Base-by-base conservation (phyloP, 192 early-diverging fungal species). In the Entomortierella beljakovae region DNA sequence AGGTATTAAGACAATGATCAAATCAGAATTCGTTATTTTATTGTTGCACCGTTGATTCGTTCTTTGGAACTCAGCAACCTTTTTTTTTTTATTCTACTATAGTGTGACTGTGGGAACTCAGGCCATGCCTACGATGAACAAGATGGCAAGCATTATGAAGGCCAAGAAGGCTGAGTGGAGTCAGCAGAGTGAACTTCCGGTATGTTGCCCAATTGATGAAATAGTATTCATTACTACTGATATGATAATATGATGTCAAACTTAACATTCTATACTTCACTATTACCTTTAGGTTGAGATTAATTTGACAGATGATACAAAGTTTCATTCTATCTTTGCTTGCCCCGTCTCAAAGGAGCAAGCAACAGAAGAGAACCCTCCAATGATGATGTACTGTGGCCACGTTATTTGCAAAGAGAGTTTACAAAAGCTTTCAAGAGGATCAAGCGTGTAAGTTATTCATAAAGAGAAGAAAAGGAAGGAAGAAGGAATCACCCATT, bases 291-390 rank as follows among this genome's bases (percentile, higher is more conserved):
- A 85, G 84, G 80, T 92, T 3, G 97, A 98, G 68, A 93, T 99
- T 57, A 94, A 95, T 7, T 80, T 99, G 29, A 88, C 92, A 6
- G 93, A 93, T 51, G 76, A 83, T n/a, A 89, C 97, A 72, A 83
- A 93, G 59, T 99, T 91, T 80, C 98, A 99, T 82, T 95, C 94
- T 46, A 89, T 98, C 8, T 99, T 99, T 86, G 91, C 92, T 1
- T 99, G 98, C 79, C 98, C 98, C 6, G 98, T 99, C 2, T 91
- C 90, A 32, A 98, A 98, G 81, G 98, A 99, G 74, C 94, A 95
- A 75, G 94, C 93, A 1, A 91, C 94, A 6, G 88, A 91, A 23
- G 87, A 90, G n/a, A 99, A 99, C 63, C 97, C 97, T 49, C 98
- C 98, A 0, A 99, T 98, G 95, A 94, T 95, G 94, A 90, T 99